These are phyloP conservation scores for Phytophthora uliginosa DNA, from an alignment of 352 stramenopile species.

Conservation along the genomic window DNA sequence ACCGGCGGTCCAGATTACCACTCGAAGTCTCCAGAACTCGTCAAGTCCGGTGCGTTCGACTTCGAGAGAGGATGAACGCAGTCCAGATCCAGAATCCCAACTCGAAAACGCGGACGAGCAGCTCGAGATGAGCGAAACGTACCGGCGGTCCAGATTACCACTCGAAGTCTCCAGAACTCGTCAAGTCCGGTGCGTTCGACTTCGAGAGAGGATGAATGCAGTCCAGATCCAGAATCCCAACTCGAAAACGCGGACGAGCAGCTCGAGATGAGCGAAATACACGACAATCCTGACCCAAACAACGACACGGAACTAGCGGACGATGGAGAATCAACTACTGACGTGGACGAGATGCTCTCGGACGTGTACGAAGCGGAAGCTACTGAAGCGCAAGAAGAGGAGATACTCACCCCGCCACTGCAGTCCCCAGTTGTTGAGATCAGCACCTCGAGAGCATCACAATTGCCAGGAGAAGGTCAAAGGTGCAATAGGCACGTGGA, in stretches of 20 bases:
- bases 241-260: neutral
- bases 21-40: slow-evolving; percentile 8
- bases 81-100: neutral
- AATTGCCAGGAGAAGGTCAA: neutral
- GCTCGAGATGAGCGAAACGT: too few relatives aligned
- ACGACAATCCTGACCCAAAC: neutral
- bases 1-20: slow-evolving; percentile 9
- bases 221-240: neutral
- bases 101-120: neutral
- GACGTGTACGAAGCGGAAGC: neutral
- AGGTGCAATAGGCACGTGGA: neutral
- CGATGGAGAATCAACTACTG: neutral
- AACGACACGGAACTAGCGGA: neutral
- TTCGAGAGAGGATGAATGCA: neutral
- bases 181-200: neutral
- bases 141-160: slow-evolving; percentile 9
- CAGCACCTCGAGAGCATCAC: slow-evolving; percentile 6
- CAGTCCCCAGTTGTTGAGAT: slow-evolving; percentile 28
- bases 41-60: neutral
- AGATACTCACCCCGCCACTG: neutral
- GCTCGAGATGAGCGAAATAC: neutral
- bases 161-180: slow-evolving; percentile 8
- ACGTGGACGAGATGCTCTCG: neutral
- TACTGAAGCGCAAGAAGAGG: neutral
- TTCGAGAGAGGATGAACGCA: neutral